These are phyloP conservation scores for Lasiosphaeria hispida DNA, from an alignment of 495 filamentous ascomycete species.

Conservation along the genomic window DNA sequence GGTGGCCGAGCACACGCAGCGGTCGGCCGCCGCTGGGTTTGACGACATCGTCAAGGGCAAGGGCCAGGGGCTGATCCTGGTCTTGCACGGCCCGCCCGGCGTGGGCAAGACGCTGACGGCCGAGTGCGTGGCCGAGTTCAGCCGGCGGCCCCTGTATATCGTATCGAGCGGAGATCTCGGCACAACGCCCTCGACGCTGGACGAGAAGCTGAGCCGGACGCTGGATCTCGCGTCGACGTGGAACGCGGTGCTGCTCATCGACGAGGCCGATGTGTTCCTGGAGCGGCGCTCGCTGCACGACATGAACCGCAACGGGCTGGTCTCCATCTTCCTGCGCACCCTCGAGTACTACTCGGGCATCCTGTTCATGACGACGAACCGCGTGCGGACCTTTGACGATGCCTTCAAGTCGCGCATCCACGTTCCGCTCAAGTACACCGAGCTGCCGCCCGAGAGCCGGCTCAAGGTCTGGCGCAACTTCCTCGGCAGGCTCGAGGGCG, in stretches of 20 bases:
- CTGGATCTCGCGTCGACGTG: conserved; percentile 80
- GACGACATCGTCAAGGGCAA: conserved; percentile 52
- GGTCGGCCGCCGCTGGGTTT: conserved; percentile 51
- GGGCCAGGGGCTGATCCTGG: conserved; percentile 48
- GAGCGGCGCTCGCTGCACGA: conserved; percentile 29
- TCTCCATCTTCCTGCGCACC: conserved; percentile 49
- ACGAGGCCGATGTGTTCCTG: conserved; percentile 48
- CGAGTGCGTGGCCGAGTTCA: conserved; percentile 41
- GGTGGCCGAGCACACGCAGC: conserved; percentile 69
- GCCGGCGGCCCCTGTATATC: conserved; percentile 39
- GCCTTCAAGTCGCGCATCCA: conserved; percentile 52
- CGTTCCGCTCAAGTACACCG: conserved; percentile 41
- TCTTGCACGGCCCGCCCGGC: conserved; percentile 48
- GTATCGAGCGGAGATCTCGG: conserved; percentile 40
- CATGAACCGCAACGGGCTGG: conserved; percentile 41
- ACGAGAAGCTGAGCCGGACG: conserved; percentile 72
- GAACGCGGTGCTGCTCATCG: conserved; percentile 69
- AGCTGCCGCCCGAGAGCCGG: conserved; percentile 24
- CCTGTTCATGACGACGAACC: conserved; percentile 48
- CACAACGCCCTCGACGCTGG: conserved; percentile 50
- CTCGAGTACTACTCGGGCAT: conserved; percentile 50
- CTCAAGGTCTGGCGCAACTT: conserved; percentile 32
- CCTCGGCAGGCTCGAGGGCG: conserved; percentile 9
- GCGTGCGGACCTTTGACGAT: conserved; percentile 39
- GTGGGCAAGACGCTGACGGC: conserved; percentile 55